Evolutionary conservation across 1,284 basidiomycete species (phyloP), one percentile per base, ranked within the genome.

Genomic region (Ustilago cynodontis): DNA sequence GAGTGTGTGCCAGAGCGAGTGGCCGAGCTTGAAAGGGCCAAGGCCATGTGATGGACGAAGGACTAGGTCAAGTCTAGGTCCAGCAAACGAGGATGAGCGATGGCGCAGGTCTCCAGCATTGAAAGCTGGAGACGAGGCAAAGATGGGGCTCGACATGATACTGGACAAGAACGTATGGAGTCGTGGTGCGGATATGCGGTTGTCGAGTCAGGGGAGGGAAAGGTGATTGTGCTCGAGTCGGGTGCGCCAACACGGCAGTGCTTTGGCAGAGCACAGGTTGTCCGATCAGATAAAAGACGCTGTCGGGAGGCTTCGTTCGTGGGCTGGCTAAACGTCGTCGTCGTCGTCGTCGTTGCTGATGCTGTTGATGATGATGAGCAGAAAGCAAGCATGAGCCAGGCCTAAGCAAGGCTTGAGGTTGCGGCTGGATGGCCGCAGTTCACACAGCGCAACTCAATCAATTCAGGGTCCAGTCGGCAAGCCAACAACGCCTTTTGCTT

Each of bases 1-100:
- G 68, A 78, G 60, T 6, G 65, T 54, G 43, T 78, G 77, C 72
- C 77, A 78, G n/a, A 78, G 72, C n/a, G 77, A 70, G 60, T 76
- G 72, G 24, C 77, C 77, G 5, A 78, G 72, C 59, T 67, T 71
- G 66, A 78, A 78, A 1, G 77, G 77, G 8, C 77, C 77, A 10
- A 78, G 66, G 8, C 62, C 54, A 16, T 57, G 52, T 3, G 69
- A 75, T 24, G 77, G 77, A 20, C 67, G 59, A 13, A 78, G 66
- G 3, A 63, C 60, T 1, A 78, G 72, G 43, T 72, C 69, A 41
- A 78, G 68, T 1, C 53, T 43, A 4, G 68, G 76, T 8, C 54
- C 76, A 26, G 54, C 49, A 18, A 71, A 67, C 8, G 73, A 70
- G 8, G 69, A 35, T 3, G 73, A 71, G 39, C 57, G 63, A 39